Base-by-base conservation (phyloP, 257 asterid species). In the Marsdenia floribunda region DNA sequence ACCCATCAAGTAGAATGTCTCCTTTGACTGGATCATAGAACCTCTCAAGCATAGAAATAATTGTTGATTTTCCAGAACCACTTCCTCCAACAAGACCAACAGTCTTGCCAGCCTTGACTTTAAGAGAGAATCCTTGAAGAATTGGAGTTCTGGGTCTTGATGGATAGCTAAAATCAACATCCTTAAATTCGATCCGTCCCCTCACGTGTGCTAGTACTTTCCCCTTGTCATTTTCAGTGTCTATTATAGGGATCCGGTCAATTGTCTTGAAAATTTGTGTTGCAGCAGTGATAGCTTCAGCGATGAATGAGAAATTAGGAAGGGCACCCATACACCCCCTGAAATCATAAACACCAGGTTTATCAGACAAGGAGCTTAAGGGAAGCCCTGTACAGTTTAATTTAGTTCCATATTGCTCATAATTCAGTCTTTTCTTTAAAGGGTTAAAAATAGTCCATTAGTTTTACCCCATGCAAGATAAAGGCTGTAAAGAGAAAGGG, bases 41-140 rank as follows among this genome's bases (percentile, higher is more conserved):
- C 67, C 97, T 83, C 79, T 91, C 91, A 4, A 89, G 87, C 89
- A 89, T 79, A 4, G 97, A 76, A 61, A 88, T 72, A 24, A 89
- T 61, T 0, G 97, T 91, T 13, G 96, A 89, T 81, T 91, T 91
- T 22, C 97, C 96, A 0, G 90, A 91, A 70, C 97, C 97, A 78
- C 97, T 91, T 40, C 92, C 89, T 72, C 97, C 97, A 22, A 91
- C 93, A 5, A 91, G 88, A 42, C 93, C 96, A 16, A 91, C 87
- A 2, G 87, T 88, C 37, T 82, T 85, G 3, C 92, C 93, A 1
- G 91, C 87, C 72, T 83, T 78, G 26, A 89, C 81, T 78, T 53
- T 86, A 7, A 91, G 87, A 75, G 76, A 85, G 76, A 89, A 82
- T 22, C 88, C 90, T 60, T 83, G 83, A 54, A 91, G 88, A 46